Evolutionary conservation across 345 rosid genomes (phyloP).

Genomic region (Rhodamnia argentea): DNA sequence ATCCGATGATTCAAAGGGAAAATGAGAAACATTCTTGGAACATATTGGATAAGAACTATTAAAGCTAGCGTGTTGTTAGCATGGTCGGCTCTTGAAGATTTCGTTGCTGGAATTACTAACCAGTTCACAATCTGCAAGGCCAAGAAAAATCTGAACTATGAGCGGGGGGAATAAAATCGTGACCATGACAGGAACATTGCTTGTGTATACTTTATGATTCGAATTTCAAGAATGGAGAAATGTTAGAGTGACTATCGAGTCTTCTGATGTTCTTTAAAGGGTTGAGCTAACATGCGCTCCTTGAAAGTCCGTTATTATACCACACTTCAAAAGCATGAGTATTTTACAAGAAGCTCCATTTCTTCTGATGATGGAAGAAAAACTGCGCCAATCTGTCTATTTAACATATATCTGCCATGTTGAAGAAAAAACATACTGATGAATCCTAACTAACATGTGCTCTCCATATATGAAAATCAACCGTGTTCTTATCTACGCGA

Average conservation of each 20-base stretch:
- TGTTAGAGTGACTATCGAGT: neutral
- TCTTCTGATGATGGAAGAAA: neutral
- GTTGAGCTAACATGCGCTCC: neutral
- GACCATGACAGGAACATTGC: neutral
- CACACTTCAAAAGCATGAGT: neutral
- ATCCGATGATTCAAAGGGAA: conserved; percentile 66
- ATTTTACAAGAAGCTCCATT: neutral
- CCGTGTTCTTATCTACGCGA: neutral
- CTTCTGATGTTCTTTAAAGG: neutral
- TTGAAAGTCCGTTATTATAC: neutral
- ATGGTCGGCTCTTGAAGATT: conserved; percentile 41
- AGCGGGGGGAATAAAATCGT: neutral
- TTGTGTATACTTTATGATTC: neutral
- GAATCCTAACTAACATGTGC: neutral
- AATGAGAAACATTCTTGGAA: conserved; percentile 69
- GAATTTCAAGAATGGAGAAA: neutral
- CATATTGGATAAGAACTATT: conserved; percentile 63
- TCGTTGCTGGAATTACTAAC: conserved; percentile 55
- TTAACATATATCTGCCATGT: neutral
- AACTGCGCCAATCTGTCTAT: neutral
- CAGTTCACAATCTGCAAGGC: conserved; percentile 52
- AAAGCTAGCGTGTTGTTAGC: conserved; percentile 59
- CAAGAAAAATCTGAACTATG: neutral
- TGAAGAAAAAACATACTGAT: neutral
- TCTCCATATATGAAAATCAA: neutral